Evolutionary conservation across 306 rosid species (phyloP), one percentile per base, ranked within the genome.

Genomic region (Begonia masoniana): DNA sequence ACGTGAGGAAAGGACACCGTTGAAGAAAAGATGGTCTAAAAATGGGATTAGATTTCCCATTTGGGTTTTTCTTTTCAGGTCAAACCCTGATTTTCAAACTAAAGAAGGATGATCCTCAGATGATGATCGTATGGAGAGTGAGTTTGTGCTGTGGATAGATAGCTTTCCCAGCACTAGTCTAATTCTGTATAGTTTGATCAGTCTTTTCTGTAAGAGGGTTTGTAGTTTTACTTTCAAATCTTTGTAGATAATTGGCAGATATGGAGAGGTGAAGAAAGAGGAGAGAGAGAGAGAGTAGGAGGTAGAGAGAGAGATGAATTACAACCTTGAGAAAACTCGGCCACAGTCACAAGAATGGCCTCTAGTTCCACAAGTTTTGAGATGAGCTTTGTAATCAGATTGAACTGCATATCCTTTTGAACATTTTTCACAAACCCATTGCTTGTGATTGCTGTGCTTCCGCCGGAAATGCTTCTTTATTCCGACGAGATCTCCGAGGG

Each of bases 331-430:
- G 84, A 91, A 91, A 43, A 91, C 97, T 0, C 97, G 85, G 47
- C 97, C 97, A 50, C 97, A 91, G 59, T 91, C 97, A 51, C 97
- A 91, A 26, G 97, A 91, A 64, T 91, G 97, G 60, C 97, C 97
- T 6, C 97, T 45, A 41, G 97, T 85, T 55, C 97, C 97, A 43
- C 97, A 91, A 39, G 97, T 91, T 65, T 91, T 91, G 68, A 91
- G 97, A 71, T 91, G 97, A 0, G 97, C 97, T 68, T 91, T 91
- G 62, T 78, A 91, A 68, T 91, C 97, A 31, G 97, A 91, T 58
- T 91, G 97, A 68, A 91, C 97, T 12, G 97, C 97, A 45, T 91
- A 91, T 17, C 82, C 96, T 55, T 91, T 91, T 12, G 88, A 81
- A 62, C 97, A 91, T 50, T 82, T 68, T 50, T 85, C 85, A 54